These are phyloP conservation scores for Coccinonectria pachysandricola DNA, from an alignment of 2,329 filamentous ascomycete species.

Conservation along the genomic window DNA sequence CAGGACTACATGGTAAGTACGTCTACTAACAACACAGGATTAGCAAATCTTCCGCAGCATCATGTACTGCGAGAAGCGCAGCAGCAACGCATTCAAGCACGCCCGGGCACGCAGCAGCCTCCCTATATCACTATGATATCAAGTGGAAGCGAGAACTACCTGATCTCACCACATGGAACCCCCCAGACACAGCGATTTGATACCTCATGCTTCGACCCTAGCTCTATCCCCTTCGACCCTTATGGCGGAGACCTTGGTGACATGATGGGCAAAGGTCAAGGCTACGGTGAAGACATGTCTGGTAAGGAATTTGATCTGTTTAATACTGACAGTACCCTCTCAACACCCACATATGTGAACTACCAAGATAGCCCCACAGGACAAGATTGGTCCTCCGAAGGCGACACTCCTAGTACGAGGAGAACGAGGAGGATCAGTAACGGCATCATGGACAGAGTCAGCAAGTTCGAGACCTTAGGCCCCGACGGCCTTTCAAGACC, in stretches of 20 bases:
- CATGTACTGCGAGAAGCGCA: constrained; percentile 74
- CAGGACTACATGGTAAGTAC: constrained; percentile 38
- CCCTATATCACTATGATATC: constrained; percentile 23
- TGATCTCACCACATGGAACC: constrained; percentile 46
- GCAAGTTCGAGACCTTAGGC: constrained; percentile 47
- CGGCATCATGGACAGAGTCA: constrained; percentile 49
- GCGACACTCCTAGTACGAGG: constrained; percentile 32
- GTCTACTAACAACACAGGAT: constrained; percentile 45
- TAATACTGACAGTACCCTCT: constrained; percentile 33
- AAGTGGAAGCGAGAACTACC: constrained; percentile 41
- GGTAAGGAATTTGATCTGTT: constrained; percentile 42
- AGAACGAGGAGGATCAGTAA: constrained; percentile 44
- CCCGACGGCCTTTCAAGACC: constrained; percentile 39
- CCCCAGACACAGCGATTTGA: constrained; percentile 45
- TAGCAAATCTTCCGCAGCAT: constrained; percentile 55
- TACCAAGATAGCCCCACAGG: constrained; percentile 37
- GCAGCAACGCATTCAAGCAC: constrained; percentile 67
- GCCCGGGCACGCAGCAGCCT: constrained; percentile 51
- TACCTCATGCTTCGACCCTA: constrained; percentile 33
- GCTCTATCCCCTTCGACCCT: constrained; percentile 37
- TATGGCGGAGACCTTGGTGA: constrained; percentile 33
- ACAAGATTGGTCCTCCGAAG: constrained; percentile 42
- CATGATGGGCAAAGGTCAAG: constrained; percentile 38
- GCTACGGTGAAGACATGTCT: constrained; percentile 31
- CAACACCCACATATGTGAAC: constrained; percentile 39